phyloP scores from a whole-genome alignment of 2,329 filamentous ascomycete species.

The Neopestalotiopsis sp. region DNA sequence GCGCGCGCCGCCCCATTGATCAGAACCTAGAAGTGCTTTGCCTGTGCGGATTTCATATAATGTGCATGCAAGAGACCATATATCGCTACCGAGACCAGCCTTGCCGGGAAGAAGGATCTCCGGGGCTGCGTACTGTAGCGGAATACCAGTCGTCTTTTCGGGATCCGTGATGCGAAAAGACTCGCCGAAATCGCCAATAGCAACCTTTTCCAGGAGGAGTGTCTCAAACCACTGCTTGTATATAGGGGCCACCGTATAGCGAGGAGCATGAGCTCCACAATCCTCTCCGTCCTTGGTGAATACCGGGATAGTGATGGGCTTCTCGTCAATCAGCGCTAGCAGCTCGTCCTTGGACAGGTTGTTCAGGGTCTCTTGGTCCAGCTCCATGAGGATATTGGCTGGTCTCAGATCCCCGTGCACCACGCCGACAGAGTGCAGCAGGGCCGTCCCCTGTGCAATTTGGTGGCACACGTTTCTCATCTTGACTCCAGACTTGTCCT shows the following conservation, averaged over 20 bases:
- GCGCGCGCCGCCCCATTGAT: background rate
- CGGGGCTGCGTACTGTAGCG: background rate
- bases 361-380: constrained; percentile 5
- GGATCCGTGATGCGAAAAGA: background rate
- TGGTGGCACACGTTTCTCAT: constrained; percentile 11
- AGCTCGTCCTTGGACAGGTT: background rate
- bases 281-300: background rate
- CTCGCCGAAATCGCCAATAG: background rate
- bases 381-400: constrained; percentile 14
- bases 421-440: background rate
- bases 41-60: background rate
- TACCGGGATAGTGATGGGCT: background rate
- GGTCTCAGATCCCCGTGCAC: constrained; percentile 19
- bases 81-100: background rate
- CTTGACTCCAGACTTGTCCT: background rate
- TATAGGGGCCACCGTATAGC: background rate
- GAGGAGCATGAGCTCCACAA: background rate
- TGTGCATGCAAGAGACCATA: background rate
- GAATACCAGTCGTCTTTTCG: background rate
- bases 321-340: background rate
- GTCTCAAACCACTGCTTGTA: background rate
- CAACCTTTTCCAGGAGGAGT: background rate
- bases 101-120: background rate
- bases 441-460: background rate
- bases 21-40: background rate